A percentile compares a stretch with the other conserved stretches of the same genome.
Evolutionary conservation across 1,284 basidiomycete genomes (phyloP).

Genomic region (Ustilago lituana): DNA sequence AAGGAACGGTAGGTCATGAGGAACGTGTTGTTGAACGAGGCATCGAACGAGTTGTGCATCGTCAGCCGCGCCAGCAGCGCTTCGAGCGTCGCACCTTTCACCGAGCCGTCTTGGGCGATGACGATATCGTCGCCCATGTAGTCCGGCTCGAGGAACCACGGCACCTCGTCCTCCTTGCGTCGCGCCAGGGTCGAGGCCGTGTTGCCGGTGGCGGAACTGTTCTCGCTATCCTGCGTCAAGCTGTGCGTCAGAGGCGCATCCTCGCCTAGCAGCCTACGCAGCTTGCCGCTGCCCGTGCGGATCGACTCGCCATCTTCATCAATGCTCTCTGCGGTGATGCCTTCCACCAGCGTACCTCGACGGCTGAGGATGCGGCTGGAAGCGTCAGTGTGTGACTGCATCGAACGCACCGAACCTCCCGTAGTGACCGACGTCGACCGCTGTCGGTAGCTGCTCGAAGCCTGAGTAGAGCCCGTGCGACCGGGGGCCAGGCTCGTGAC

Average conservation of each 20-base stretch:
- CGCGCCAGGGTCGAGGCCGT: slow-evolving; percentile 19
- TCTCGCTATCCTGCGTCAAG: slow-evolving; percentile 42
- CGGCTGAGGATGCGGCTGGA: slow-evolving; percentile 27
- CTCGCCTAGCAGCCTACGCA: slow-evolving; percentile 78
- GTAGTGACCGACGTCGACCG: slow-evolving; percentile 55
- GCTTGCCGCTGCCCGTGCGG: slow-evolving; percentile 28
- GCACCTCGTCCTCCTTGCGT: slow-evolving; percentile 70
- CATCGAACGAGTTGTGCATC: slow-evolving; percentile 76
- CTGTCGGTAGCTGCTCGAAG: slow-evolving; percentile 32
- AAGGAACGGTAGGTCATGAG: slow-evolving; percentile 97
- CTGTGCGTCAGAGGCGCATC: slow-evolving; percentile 69
- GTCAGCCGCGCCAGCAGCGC: slow-evolving; percentile 90
- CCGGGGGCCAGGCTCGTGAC: slow-evolving; percentile 30
- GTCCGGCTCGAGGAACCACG: slow-evolving; percentile 82
- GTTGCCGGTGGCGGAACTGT: slow-evolving; percentile 14
- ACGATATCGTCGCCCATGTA: slow-evolving; percentile 82
- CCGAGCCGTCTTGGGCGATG: slow-evolving; percentile 75
- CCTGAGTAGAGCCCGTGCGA: slow-evolving; percentile 11
- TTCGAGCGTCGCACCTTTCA: slow-evolving; percentile 85
- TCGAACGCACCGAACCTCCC: slow-evolving; percentile 39
- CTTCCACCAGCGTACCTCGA: slow-evolving; percentile 45
- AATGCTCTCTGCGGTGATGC: slow-evolving; percentile 18
- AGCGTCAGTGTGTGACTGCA: slow-evolving; percentile 26
- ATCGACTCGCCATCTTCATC: slow-evolving; percentile 41
- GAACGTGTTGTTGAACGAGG: slow-evolving; percentile 88